These are phyloP conservation scores for Beta lomatogona DNA, from an alignment of 179 eudicot genomes.

Conservation along the genomic window DNA sequence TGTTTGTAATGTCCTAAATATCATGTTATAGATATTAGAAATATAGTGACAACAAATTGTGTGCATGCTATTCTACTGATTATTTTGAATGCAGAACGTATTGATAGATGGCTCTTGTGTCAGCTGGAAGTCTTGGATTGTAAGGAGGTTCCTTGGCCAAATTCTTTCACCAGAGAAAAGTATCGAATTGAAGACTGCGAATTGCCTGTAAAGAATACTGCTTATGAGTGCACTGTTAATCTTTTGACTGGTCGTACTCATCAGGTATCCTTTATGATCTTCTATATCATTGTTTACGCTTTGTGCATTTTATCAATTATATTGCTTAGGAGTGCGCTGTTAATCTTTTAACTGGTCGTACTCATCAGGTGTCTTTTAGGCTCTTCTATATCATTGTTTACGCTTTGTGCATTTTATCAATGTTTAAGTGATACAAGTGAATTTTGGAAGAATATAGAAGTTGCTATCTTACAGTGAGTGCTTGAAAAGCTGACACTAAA, in stretches of 20 bases:
- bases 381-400: not conserved
- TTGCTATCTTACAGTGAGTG: not conserved
- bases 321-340: slow-evolving; percentile 87
- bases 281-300: not conserved
- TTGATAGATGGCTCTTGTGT: slow-evolving; percentile 73
- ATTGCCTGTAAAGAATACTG: slow-evolving; percentile 73
- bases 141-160: slow-evolving; percentile 90
- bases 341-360: slow-evolving; percentile 89
- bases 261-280: slow-evolving; percentile 58
- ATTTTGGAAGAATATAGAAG: not conserved
- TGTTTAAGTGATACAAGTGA: not conserved
- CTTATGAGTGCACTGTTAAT: slow-evolving; percentile 85
- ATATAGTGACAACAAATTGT: not conserved
- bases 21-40: too few species aligned
- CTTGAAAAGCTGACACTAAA: slow-evolving; percentile 1
- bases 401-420: slow-evolving; percentile 2
- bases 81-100: slow-evolving; percentile 47
- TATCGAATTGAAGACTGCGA: slow-evolving; percentile 63
- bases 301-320: slow-evolving; percentile 18
- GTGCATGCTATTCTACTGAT: not conserved
- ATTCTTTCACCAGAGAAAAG: slow-evolving; percentile 39
- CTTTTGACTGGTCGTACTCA: slow-evolving; percentile 96
- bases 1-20: not conserved
- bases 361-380: slow-evolving; percentile 74
- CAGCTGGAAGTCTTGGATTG: slow-evolving; percentile 91